Evolutionary conservation across 345 rosid genomes (phyloP), one percentile per base, ranked within the genome.

Genomic region (Bretschneidera sinensis): DNA sequence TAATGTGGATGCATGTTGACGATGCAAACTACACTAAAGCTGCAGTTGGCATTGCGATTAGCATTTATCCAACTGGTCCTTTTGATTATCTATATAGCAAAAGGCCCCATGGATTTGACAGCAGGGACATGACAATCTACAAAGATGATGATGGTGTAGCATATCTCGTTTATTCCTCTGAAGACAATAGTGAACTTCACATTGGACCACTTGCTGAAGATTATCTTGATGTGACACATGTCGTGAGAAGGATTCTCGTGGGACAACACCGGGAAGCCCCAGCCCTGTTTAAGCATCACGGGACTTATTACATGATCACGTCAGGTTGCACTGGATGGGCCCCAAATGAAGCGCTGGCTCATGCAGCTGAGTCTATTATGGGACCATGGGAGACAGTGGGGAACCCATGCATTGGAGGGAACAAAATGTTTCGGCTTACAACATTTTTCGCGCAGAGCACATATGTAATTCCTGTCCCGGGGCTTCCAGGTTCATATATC

Each of bases 1-100:
- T 90, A 51, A 94, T 94, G 95, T 94, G 97, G 97, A 90, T 94
- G 99, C 99, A 94, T 65, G 77, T 90, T 2, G 99, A 94, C 35
- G 92, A 88, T 63, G 76, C 76, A 57, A 90, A 88, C 83, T 94
- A 94, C 68, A 94, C 99, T 39, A 90, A 90, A 84, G 99, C 99
- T 51, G 62, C 91, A 2, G 86, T 88, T 51, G 97, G 99, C 17
- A 53, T 89, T n/a, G 97, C 96, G 21, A 39, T 78, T 34, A 85
- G 96, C 21, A 75, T 83, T 70, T 80, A 56, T 55, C 92, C 97
- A 0, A 80, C 89, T 6, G 96, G 97, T 68, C 99, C 96, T 11
- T 94, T 94, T 5, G 56, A 75, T 54, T 90, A 90, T 70, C 74
- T 90, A 48, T 68, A 73, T 66, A 86, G 97, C 75, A 83, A 80